phyloP scores from a whole-genome alignment of 2,329 filamentous ascomycete genomes.

The Aspergillus hiratsukae region DNA sequence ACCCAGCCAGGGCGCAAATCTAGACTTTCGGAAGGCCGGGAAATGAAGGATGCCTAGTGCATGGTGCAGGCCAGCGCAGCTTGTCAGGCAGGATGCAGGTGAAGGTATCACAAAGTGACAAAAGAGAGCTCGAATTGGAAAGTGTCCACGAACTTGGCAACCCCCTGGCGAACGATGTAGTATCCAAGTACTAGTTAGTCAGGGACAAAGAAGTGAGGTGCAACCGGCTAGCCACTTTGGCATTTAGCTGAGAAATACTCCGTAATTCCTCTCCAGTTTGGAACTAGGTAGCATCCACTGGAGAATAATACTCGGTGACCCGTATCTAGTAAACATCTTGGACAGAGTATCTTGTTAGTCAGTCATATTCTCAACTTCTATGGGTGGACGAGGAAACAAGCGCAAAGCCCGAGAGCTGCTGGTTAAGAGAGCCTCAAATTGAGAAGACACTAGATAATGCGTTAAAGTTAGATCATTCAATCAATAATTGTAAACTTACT shows the following conservation, averaged over 20 bases:
- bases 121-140: too few relatives aligned
- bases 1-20: neutral
- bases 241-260: neutral
- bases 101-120: neutral
- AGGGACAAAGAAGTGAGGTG: constrained; percentile 3
- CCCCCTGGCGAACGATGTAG: neutral
- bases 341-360: too few relatives aligned
- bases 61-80: neutral
- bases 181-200: constrained; percentile 6
- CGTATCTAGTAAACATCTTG: neutral
- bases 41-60: neutral
- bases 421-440: neutral
- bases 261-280: too few relatives aligned
- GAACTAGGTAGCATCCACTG: neutral
- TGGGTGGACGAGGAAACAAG: too few relatives aligned
- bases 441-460: neutral
- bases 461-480: too few relatives aligned
- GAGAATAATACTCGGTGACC: neutral
- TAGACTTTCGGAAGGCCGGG: neutral
- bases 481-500: too few relatives aligned
- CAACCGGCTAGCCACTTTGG: neutral
- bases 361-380: too few relatives aligned
- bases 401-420: neutral
- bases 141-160: neutral
- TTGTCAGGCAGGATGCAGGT: neutral